Evolutionary conservation across 768 basidiomycete species (phyloP).

Genomic region (Termitomyces sp.): DNA sequence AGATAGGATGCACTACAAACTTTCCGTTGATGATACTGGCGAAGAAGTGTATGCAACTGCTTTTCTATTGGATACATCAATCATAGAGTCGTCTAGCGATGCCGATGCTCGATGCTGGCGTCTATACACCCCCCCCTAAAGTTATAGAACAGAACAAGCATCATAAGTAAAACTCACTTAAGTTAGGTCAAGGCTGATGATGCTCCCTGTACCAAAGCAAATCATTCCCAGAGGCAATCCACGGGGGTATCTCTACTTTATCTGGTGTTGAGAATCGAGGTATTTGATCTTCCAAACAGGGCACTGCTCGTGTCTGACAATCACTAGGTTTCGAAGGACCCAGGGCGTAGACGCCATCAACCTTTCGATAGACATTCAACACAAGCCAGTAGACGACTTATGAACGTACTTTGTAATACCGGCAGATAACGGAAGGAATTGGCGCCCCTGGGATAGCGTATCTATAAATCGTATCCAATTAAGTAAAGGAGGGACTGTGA

Average conservation of each 20-base stretch:
- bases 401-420: constrained; percentile 19
- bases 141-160: not conserved
- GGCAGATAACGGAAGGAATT: constrained; percentile 13
- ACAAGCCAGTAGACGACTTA: not conserved
- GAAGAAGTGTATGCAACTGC: not conserved
- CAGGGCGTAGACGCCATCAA: constrained; percentile 10
- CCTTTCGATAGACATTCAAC: constrained; percentile 4
- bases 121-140: not conserved
- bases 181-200: not conserved
- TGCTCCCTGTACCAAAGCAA: constrained; percentile 15
- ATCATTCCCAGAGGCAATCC: constrained; percentile 12
- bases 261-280: constrained; percentile 16
- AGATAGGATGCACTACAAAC: not conserved
- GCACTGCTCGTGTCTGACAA: constrained; percentile 13
- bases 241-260: constrained; percentile 15
- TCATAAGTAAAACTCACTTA: not conserved
- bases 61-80: not conserved
- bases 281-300: constrained; percentile 4
- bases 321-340: constrained; percentile 2
- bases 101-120: not conserved
- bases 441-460: constrained; percentile 13
- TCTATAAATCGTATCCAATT: not conserved
- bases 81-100: not conserved
- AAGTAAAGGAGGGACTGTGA: not conserved
- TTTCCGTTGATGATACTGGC: not conserved